These are phyloP conservation scores for Coemansia pectinata DNA, from an alignment of 192 early-diverging fungal genomes.

Conservation along the genomic window DNA sequence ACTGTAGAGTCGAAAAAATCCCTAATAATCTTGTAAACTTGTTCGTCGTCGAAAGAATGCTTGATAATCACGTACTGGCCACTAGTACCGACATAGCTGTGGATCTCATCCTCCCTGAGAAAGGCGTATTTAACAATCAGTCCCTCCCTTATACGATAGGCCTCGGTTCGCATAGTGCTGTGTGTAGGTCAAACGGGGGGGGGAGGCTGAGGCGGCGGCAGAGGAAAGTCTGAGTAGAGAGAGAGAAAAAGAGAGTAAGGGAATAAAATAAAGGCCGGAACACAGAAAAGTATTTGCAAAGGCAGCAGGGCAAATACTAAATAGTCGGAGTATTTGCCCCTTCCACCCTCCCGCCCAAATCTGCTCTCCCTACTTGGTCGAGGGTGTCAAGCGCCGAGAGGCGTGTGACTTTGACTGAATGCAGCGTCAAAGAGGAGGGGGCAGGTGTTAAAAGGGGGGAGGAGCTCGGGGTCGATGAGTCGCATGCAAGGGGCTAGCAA, in stretches of 20 bases:
- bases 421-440: background rate
- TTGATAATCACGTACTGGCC: slow-evolving; percentile 1
- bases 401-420: background rate
- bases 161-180: background rate
- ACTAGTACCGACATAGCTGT: background rate
- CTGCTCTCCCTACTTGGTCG: background rate
- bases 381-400: background rate
- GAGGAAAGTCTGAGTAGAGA: background rate
- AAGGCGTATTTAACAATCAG: background rate
- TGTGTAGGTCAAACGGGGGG: background rate
- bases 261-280: too few species aligned
- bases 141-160: background rate
- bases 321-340: background rate
- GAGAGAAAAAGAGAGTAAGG: background rate
- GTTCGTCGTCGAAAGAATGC: background rate
- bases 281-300: background rate
- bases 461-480: background rate
- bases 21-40: background rate
- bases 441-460: background rate
- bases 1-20: background rate
- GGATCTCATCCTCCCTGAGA: background rate
- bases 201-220: background rate
- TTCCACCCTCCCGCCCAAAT: too few species aligned
- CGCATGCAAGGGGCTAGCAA: background rate
- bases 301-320: background rate